Evolutionary conservation across 371 early-diverging fungal genomes (phyloP), one percentile per base, ranked within the genome.

Genomic region (Dichotomocladium elegans): DNA sequence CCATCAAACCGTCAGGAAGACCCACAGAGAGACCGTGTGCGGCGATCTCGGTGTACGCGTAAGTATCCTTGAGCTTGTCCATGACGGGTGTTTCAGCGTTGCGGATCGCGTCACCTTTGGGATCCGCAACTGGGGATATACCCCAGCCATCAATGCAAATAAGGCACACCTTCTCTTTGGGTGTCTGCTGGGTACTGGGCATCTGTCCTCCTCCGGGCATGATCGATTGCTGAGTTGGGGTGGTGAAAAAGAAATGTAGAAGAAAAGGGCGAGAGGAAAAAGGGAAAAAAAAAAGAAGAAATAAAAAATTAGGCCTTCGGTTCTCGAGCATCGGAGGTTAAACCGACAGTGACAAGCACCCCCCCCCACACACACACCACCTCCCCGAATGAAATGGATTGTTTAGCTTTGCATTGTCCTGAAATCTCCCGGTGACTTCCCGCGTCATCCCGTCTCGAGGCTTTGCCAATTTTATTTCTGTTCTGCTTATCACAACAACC

Each of bases 21-120:
- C 99, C 99, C 29, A 99, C 99, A 37, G 91, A 82, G 28, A 89
- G 82, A 44, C 99, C 99, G 70, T 98, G 97, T 10, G 99, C 99
- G 47, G 83, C 85, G 42, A 99, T 79, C 30, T 79, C 73, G 30
- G 84, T 83, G 69, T 74, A 89, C 35, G 88, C 85, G 60, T 89
- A 86, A n/a, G 75, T 74, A 60, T 82, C 72, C 59, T 82, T 85
- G 10, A 99, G 76, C 35, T 70, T 77, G 67, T 80, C 79, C 98
- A 98, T 98, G 59, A 90, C 90, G 14, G 97, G 98, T 10, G 97
- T 97, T n/a, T 88, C 59, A 28, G 97, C 96, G 58, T 92, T 88
- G 58, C 83, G 78, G 68, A 98, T 94, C 53, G 97, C 96, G 69
- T 99, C 96, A 42, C 97, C 98, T 43, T 74, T 80, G 28, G 81